A percentile compares a stretch with the other conserved stretches of the same genome.
These are phyloP conservation scores for Linanthus parryae DNA, from an alignment of 148 eudicot genomes.

Conservation along the genomic window DNA sequence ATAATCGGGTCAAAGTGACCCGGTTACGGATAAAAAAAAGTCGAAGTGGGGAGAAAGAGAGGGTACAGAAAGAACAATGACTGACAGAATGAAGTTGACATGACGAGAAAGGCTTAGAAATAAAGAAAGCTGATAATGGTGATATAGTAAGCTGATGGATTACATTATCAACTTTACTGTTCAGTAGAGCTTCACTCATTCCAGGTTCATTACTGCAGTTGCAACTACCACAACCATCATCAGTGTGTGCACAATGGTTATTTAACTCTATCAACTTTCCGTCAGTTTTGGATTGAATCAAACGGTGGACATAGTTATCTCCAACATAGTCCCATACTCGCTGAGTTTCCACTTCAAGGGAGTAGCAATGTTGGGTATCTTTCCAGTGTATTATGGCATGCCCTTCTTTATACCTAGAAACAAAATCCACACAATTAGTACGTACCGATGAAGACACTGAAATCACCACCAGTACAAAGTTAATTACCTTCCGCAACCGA, in stretches of 20 bases:
- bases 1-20: no score
- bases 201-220: conserved; percentile 60
- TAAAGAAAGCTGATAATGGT: background rate
- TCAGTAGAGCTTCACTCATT: conserved; percentile 48
- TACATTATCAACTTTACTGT: conserved; percentile 86
- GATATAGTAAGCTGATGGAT: no score
- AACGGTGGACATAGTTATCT: conserved; percentile 87
- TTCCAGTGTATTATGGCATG: conserved; percentile 90
- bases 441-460: background rate
- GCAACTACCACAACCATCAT: conserved; percentile 50
- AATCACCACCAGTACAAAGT: background rate
- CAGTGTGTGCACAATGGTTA: conserved; percentile 44
- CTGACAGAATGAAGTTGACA: background rate
- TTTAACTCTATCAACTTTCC: conserved; percentile 93
- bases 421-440: conserved; percentile 11
- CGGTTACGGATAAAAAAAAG: no score
- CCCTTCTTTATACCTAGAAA: conserved; percentile 79
- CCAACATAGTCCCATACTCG: conserved; percentile 98
- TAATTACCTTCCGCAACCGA: conserved; percentile 91
- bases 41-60: no score
- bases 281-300: conserved; percentile 91
- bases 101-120: background rate
- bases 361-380: conserved; percentile 94
- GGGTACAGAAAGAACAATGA: no score
- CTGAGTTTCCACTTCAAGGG: conserved; percentile 85